phyloP scores from a whole-genome alignment of 140 eudicot species.

The Anethum foeniculum region DNA sequence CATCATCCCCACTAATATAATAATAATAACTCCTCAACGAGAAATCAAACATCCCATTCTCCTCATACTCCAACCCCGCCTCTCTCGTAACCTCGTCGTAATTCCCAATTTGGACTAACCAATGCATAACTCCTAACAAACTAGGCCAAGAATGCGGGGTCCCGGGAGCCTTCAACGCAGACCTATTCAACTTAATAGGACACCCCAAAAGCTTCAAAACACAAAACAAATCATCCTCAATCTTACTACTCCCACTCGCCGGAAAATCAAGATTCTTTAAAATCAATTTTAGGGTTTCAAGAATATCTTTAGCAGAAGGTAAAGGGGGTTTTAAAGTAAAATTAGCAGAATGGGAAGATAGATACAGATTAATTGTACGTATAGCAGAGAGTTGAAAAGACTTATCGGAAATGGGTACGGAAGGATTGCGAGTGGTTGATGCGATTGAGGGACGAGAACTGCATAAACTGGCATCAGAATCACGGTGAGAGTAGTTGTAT shows the following conservation, averaged over 20 bases:
- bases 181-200: conserved; percentile 61
- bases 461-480: conserved; percentile 88
- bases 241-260: conserved; percentile 17
- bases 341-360: conserved; percentile 36
- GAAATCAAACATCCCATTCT: conserved; percentile 24
- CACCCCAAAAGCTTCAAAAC: conserved; percentile 48
- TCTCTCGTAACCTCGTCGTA: conserved; percentile 31
- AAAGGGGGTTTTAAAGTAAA: conserved; percentile 44
- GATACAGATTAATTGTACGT: conserved; percentile 52
- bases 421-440: conserved; percentile 28
- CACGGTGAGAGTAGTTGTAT: conserved; percentile 35
- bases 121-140: conserved; percentile 61
- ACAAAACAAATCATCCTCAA: conserved; percentile 49
- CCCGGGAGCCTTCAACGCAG: conserved; percentile 69
- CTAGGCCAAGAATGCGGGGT: conserved; percentile 73
- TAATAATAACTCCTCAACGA: conserved; percentile 34
- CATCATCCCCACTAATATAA: conserved; percentile 69
- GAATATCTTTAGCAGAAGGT: conserved; percentile 62
- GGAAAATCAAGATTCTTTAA: conserved; percentile 43
- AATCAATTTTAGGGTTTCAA: conserved; percentile 54
- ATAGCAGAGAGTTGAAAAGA: conserved; percentile 47
- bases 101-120: conserved; percentile 65
- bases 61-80: conserved; percentile 9
- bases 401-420: conserved; percentile 38
- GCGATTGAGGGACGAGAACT: conserved; percentile 67